Percentiles rank a stretch among this genome's conserved stretches.
Conservation (phyloP, 148 eudicot genomes). For the Mesembryanthemum crystallinum region DNA sequence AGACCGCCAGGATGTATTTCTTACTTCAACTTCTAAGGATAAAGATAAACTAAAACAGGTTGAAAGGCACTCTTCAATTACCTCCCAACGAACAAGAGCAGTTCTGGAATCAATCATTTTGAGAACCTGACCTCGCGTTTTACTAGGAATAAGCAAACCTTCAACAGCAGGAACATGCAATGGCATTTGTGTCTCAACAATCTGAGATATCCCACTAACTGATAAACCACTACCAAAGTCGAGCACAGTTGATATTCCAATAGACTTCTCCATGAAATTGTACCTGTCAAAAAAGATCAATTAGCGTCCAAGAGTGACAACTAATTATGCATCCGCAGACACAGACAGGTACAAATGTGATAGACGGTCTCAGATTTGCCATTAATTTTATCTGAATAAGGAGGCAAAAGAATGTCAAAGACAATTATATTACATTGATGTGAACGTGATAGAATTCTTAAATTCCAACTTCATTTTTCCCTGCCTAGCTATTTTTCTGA, state of each 20-base stretch:
- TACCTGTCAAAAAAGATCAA: conserved; percentile 46
- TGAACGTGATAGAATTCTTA: too few species aligned
- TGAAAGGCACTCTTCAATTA: conserved; percentile 26
- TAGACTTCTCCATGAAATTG: conserved; percentile 83
- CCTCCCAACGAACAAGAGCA: conserved; percentile 97
- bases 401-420: not conserved
- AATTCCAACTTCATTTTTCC: too few species aligned
- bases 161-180: conserved; percentile 71
- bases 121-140: conserved; percentile 71
- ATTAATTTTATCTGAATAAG: too few species aligned
- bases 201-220: conserved; percentile 47
- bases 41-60: not conserved
- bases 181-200: conserved; percentile 58
- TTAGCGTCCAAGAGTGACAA: not conserved
- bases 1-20: not conserved
- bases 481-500: too few species aligned
- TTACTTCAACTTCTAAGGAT: not conserved
- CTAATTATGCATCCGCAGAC: not conserved
- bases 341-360: too few species aligned
- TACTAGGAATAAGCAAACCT: conserved; percentile 68
- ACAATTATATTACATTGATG: too few species aligned
- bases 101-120: conserved; percentile 57
- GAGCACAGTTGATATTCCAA: conserved; percentile 71
- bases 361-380: too few species aligned
- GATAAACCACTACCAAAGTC: conserved; percentile 46